phyloP scores from a whole-genome alignment of 441 rosid species.

The Erodium moschatum region DNA sequence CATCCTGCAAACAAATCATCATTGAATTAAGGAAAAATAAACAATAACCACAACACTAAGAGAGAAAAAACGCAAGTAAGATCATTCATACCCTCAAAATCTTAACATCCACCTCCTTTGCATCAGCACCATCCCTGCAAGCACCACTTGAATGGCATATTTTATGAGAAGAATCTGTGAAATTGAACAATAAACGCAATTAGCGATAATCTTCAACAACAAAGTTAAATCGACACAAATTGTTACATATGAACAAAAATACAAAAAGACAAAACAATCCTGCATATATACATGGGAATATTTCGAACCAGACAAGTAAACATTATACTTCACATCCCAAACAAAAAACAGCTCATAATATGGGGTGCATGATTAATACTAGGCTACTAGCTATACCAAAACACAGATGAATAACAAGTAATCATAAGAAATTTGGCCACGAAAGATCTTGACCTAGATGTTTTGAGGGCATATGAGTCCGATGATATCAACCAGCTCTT shows the following conservation, averaged over 20 bases:
- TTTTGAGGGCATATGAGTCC: constrained; percentile 39
- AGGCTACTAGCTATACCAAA: not conserved
- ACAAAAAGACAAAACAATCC: too few relatives aligned
- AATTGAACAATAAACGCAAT: not conserved
- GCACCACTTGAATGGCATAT: constrained; percentile 15
- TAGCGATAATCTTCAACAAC: not conserved
- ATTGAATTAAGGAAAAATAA: not conserved
- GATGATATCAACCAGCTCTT: constrained; percentile 54
- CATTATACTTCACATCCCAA: not conserved
- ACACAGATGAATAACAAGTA: not conserved
- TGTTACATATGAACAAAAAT: too few relatives aligned
- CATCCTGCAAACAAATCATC: constrained; percentile 21
- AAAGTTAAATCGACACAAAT: not conserved
- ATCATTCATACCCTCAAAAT: constrained; percentile 31
- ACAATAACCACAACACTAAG: not conserved
- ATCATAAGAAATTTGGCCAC: constrained; percentile 21
- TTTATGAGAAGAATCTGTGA: constrained; percentile 24
- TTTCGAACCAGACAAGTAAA: too few relatives aligned
- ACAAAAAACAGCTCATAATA: too few relatives aligned
- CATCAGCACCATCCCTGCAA: constrained; percentile 22
- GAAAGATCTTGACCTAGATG: constrained; percentile 47
- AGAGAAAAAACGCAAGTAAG: not conserved
- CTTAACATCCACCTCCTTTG: constrained; percentile 20
- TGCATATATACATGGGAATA: too few relatives aligned
- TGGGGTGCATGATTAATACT: not conserved